These are phyloP conservation scores for Sphaerobolus stellatus DNA, from an alignment of 1,284 basidiomycete species.

Conservation along the genomic window DNA sequence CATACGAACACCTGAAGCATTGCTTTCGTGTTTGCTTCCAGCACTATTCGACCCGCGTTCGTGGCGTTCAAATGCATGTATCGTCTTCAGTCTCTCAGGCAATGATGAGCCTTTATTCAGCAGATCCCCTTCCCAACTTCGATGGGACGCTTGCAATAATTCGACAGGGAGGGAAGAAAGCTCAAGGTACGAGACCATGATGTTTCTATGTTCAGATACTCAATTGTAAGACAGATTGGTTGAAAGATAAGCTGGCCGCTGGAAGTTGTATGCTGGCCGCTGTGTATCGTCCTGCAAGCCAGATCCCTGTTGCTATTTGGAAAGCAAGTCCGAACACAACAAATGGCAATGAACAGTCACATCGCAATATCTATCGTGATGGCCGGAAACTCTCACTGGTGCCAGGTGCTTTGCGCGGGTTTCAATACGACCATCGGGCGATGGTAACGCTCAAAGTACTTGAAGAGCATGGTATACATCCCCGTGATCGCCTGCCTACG, in stretches of 20 bases:
- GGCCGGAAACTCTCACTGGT: neutral
- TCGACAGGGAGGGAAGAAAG: constrained; percentile 6
- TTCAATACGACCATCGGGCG: neutral
- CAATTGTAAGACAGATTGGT: neutral
- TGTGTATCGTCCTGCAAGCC: constrained; percentile 1
- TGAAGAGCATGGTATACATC: neutral
- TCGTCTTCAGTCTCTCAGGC: neutral
- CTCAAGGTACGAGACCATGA: constrained; percentile 4
- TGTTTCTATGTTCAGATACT: neutral
- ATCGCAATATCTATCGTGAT: neutral
- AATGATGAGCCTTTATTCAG: constrained; percentile 8
- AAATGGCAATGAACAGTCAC: neutral
- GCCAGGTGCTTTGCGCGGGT: neutral
- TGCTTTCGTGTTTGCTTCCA: constrained; percentile 6
- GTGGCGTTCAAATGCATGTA: neutral
- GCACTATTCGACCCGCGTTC: constrained; percentile 1
- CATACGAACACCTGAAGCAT: constrained; percentile 6
- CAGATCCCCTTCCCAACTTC: constrained; percentile 1
- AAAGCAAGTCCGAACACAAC: neutral
- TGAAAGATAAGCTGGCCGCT: constrained; percentile 1
- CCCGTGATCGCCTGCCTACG: neutral
- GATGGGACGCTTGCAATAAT: neutral
- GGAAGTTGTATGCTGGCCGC: neutral
- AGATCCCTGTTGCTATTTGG: constrained; percentile 6
- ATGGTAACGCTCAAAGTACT: neutral